Percentiles rank a stretch among this genome's conserved stretches.
Conservation (phyloP, 768 basidiomycete genomes). For the Lepiota brunneoincarnata region DNA sequence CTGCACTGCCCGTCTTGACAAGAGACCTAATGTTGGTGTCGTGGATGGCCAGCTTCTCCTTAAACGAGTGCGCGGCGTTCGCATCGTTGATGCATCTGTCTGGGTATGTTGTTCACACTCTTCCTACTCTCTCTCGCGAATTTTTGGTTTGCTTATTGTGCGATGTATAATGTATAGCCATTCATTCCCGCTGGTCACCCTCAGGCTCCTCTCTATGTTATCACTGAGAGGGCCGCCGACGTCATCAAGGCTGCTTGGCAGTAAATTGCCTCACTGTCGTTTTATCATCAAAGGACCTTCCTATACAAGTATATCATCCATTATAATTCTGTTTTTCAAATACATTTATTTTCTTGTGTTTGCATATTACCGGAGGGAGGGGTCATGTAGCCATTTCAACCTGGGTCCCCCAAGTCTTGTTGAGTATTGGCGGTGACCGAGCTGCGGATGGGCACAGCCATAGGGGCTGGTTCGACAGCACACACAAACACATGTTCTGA, state of each 20-base stretch:
- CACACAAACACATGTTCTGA: no score
- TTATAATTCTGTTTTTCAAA: not conserved
- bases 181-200: constrained; percentile 24
- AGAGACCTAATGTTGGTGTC: constrained; percentile 22
- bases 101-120: constrained; percentile 10
- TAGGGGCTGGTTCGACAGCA: no score
- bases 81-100: constrained; percentile 31
- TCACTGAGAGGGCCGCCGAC: constrained; percentile 27
- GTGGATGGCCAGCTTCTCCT: constrained; percentile 27
- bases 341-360: no score
- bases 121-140: not conserved
- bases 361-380: no score
- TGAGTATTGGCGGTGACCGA: no score
- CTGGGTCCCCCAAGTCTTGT: no score
- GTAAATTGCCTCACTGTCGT: constrained; percentile 3
- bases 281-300: not conserved
- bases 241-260: constrained; percentile 19
- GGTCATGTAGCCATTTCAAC: no score
- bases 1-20: constrained; percentile 23
- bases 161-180: constrained; percentile 14
- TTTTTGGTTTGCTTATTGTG: not conserved
- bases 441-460: no score
- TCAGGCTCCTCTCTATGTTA: constrained; percentile 24
- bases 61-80: constrained; percentile 25
- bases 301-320: not conserved